These are phyloP conservation scores for Plasmopara muralis DNA, from an alignment of 352 stramenopile genomes.

Conservation along the genomic window DNA sequence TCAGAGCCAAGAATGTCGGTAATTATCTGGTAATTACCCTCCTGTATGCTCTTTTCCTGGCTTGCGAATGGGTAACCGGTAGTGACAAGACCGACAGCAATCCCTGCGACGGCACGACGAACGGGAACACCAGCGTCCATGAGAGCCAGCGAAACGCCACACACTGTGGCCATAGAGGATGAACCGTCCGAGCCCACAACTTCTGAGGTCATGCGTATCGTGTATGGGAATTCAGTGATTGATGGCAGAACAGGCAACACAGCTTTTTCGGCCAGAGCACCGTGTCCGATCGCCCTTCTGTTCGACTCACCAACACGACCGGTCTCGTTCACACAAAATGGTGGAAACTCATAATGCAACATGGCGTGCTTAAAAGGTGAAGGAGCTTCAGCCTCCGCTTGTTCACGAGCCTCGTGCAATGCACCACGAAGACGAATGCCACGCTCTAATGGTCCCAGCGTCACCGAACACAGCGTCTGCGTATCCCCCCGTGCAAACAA, in stretches of 20 bases:
- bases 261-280: conserved; percentile 95
- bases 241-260: conserved; percentile 89
- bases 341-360: conserved; percentile 98
- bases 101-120: conserved; percentile 89
- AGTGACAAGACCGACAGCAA: conserved; percentile 91
- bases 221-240: conserved; percentile 93
- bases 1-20: conserved; percentile 97
- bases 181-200: conserved; percentile 93
- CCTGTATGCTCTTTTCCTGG: conserved; percentile 49
- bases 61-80: conserved; percentile 49
- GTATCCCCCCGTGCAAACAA: conserved; percentile 87
- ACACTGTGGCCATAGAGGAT: conserved; percentile 96
- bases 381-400: conserved; percentile 24
- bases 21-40: conserved; percentile 83
- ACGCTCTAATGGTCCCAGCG: conserved; percentile 73
- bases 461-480: conserved; percentile 87
- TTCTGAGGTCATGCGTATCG: conserved; percentile 94
- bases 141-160: conserved; percentile 93
- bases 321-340: conserved; percentile 95
- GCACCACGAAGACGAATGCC: conserved; percentile 63
- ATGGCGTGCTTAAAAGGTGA: conserved; percentile 82
- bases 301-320: conserved; percentile 82
- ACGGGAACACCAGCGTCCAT: conserved; percentile 97
- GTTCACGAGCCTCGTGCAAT: conserved; percentile 35
- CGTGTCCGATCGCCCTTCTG: conserved; percentile 94